Evolutionary conservation across 805 yeast species (phyloP), one percentile per base, ranked within the genome.

Genomic region (Naumovozyma dairenensis): DNA sequence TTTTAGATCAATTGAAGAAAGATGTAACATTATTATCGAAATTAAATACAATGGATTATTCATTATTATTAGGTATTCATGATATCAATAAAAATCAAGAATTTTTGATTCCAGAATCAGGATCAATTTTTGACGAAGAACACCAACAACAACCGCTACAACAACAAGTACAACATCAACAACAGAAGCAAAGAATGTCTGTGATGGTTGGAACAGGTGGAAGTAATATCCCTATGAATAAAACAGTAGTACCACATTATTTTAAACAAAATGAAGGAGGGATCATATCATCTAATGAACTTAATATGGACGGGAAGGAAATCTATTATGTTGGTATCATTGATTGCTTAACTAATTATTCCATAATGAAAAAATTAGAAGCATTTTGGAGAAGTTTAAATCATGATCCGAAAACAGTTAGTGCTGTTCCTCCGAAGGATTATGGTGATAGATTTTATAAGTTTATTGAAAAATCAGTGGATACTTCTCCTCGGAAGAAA

Each of bases 41-140:
- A 37, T 63, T 85, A 42, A 85, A 86, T 46, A 87, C 84, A 22
- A 92, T 92, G 99, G 99, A 92, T 56, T 92, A 93, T 58, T 86
- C 96, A 0, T 65, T 92, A 40, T 63, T 92, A 31, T 60, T 93
- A 29, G 99, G 98, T 1, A 69, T 87, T 21, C 96, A 85, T 53
- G 92, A 87, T 52, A 62, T 80, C 40, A 65, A 66, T 19, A 65
- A 67, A 41, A 5, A 25, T 13, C 25, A 14, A 15, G 2, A 32
- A 21, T 21, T 12, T 12, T 2, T 7, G 3, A 6, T 19, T 13
- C 12, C 34, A 19, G 25, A 15, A 13, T 6, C 16, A n/a, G 18
- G 29, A 29, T 17, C 29, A 3, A 5, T 18, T 13, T 14, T 15
- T 6, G 15, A 21, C 18, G n/a, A 21, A 12, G 8, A n/a, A 18